These are phyloP conservation scores for Houttuynia cordata DNA, from an alignment of 164 flowering plant genomes.

Conservation along the genomic window DNA sequence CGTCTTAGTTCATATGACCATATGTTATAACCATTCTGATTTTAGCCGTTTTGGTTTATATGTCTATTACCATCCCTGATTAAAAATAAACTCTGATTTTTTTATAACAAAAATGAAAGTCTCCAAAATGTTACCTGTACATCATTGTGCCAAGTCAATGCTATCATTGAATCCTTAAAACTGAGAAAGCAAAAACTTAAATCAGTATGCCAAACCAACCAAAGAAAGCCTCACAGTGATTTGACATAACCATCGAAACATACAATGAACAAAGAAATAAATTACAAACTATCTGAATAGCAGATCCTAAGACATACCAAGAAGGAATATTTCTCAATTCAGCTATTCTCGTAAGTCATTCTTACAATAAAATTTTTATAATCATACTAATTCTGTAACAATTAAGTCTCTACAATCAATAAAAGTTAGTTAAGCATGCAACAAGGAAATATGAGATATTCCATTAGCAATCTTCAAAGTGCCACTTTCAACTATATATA, in stretches of 20 bases:
- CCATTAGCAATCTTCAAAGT: too few relatives aligned
- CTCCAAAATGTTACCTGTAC: conserved; percentile 38
- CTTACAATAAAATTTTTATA: too few relatives aligned
- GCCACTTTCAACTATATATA: too few relatives aligned
- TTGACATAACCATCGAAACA: not conserved
- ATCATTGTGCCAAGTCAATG: conserved; percentile 65
- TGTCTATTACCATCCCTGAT: not conserved
- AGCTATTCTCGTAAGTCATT: too few relatives aligned
- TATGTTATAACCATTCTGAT: not conserved
- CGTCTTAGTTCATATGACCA: not conserved
- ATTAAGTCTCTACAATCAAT: too few relatives aligned
- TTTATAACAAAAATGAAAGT: not conserved
- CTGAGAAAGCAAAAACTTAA: conserved; percentile 27
- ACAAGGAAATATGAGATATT: too few relatives aligned
- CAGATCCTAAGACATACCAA: too few relatives aligned
- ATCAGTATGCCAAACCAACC: not conserved
- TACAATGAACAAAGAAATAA: not conserved
- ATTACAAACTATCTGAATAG: too few relatives aligned
- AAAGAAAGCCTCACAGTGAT: not conserved
- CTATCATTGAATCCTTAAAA: conserved; percentile 70
- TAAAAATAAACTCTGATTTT: not conserved
- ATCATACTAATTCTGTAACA: too few relatives aligned
- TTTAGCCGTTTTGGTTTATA: too few relatives aligned
- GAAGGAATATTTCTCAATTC: too few relatives aligned
- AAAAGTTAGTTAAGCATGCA: too few relatives aligned